Conservation (phyloP, 108 stramenopile species). For the Cyclotella distinguenda region DNA sequence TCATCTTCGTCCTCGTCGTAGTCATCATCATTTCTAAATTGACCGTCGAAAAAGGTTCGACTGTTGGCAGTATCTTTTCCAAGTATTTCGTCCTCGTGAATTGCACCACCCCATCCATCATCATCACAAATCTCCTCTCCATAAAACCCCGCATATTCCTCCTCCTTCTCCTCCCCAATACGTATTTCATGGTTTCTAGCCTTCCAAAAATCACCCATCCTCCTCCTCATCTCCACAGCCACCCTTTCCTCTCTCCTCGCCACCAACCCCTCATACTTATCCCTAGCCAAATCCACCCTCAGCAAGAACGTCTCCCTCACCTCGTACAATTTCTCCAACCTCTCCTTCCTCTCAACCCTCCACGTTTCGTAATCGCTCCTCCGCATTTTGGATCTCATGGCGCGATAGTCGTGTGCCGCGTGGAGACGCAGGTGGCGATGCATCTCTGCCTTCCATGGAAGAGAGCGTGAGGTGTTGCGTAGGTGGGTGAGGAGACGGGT, state of each 20-base stretch:
- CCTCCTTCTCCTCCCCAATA: background rate
- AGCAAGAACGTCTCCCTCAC: constrained; percentile 51
- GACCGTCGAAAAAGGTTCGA: background rate
- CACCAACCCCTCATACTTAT: constrained; percentile 32
- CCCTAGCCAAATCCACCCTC: constrained; percentile 30
- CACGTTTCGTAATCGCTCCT: constrained; percentile 31
- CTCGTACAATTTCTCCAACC: constrained; percentile 51
- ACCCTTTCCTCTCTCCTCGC: constrained; percentile 39
- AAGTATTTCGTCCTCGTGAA: constrained; percentile 32
- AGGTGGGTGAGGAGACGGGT: constrained; percentile 35
- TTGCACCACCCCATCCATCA: constrained; percentile 29
- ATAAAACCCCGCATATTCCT: background rate
- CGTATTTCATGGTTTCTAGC: background rate
- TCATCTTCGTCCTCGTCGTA: constrained; percentile 21
- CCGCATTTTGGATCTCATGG: background rate
- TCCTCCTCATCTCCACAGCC: constrained; percentile 24
- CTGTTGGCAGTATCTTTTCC: constrained; percentile 9
- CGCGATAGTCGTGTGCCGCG: constrained; percentile 30
- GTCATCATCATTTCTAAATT: background rate
- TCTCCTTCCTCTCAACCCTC: constrained; percentile 29
- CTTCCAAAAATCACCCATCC: constrained; percentile 10
- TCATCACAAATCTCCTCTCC: constrained; percentile 19
- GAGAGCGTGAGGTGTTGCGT: constrained; percentile 31
- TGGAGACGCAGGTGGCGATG: constrained; percentile 32
- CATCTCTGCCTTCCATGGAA: constrained; percentile 56